Evolutionary conservation across 257 asterid genomes (phyloP), one percentile per base, ranked within the genome.

Genomic region (Eustoma russellianum): DNA sequence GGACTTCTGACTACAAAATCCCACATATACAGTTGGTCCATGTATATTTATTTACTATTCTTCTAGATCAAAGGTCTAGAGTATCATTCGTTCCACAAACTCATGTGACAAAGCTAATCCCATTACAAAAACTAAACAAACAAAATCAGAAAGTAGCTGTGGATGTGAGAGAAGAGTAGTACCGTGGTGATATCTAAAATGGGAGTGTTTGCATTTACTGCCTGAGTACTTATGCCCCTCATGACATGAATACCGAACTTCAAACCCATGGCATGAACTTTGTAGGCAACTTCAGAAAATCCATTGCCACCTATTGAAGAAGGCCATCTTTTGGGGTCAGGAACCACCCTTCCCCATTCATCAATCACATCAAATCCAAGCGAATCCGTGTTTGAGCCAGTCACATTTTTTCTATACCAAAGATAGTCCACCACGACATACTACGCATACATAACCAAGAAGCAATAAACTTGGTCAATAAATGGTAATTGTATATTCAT

Each of bases 371-470:
- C 99, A 54, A 67, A 88, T 48, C 99, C 99, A 40, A 74, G 83
- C 41, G 99, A 88, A 73, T 85, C 81, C 11, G 72, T 75, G 67
- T 63, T 9, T 44, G 97, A 93, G 13, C 97, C 95, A 0, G 66
- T 28, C 48, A 79, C 90, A 73, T 88, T 83, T 74, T 62, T 81
- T 78, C 99, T 77, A 66, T 92, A 85, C 99, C 97, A 92, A 48
- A 92, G 99, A 65, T 75, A 92, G 68, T 92, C 99, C 77, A 92
- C 93, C 80, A 92, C 99, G 62, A 73, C 99, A 65, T 88, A 88
- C 99, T 92, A 63, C 75, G 63, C 11, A 50, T 24, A 24, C 3
- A 24, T 24, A 24, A 24, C 30, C 30, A 24, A 24, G 30, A 24
- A 24, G 2, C 30, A 24, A 4, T n/a, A 24, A 24, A 24, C 30